phyloP scores from a whole-genome alignment of 2,329 filamentous ascomycete genomes.

The Gaeumannomyces tritici region DNA sequence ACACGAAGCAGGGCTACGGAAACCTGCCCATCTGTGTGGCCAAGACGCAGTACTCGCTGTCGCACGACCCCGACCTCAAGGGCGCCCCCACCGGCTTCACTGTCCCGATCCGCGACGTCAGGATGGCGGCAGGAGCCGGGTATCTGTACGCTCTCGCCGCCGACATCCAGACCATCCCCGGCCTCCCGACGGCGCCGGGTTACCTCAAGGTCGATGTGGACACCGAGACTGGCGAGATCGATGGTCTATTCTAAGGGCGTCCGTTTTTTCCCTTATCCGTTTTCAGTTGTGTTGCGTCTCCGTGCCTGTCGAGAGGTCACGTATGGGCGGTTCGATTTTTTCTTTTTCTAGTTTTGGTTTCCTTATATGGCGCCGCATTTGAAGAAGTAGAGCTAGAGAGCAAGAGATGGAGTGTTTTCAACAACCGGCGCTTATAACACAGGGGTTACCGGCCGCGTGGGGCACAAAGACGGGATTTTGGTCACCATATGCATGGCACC shows the following conservation, averaged over 20 bases:
- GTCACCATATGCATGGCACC: not conserved
- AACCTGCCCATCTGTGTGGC: constrained; percentile 94
- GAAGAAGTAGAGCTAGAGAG: not conserved
- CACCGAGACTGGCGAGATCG: constrained; percentile 72
- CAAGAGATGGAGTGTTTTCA: not conserved
- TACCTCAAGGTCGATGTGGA: constrained; percentile 91
- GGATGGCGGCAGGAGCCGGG: constrained; percentile 87
- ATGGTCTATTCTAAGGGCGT: constrained; percentile 70
- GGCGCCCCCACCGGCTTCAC: constrained; percentile 92
- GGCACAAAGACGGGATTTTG: not conserved
- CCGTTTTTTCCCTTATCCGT: no score
- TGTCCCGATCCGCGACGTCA: constrained; percentile 86
- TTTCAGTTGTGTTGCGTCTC: not conserved
- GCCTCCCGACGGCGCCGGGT: constrained; percentile 86
- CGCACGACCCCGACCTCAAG: constrained; percentile 87
- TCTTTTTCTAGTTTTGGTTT: not conserved
- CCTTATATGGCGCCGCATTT: not conserved
- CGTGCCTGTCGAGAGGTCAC: not conserved
- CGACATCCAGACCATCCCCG: constrained; percentile 97
- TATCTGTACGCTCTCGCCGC: constrained; percentile 93
- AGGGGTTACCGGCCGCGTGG: not conserved
- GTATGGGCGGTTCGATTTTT: not conserved
- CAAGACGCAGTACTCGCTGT: constrained; percentile 97
- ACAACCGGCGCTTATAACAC: not conserved
- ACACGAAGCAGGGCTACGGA: constrained; percentile 83